Conservation (phyloP, 371 early-diverging fungal genomes). For the Entomophthora muscae region DNA sequence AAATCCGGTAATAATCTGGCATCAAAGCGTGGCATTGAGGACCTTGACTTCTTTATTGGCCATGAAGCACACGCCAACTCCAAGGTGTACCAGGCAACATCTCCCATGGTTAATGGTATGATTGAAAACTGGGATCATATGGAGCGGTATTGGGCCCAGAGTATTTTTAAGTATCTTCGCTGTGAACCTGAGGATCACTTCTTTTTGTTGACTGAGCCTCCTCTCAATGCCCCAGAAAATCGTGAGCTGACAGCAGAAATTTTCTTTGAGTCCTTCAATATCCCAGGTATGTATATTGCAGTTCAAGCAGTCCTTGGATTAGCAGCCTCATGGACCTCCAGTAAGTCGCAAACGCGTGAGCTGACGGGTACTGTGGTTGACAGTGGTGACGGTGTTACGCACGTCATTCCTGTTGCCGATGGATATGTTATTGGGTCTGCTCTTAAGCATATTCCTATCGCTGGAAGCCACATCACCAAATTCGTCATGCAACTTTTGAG, state of each 20-base stretch:
- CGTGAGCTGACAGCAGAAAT: slow-evolving; percentile 88
- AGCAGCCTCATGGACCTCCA: slow-evolving; percentile 77
- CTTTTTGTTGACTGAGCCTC: slow-evolving; percentile 87
- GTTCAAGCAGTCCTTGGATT: slow-evolving; percentile 85
- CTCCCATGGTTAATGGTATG: slow-evolving; percentile 80
- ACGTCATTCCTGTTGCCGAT: slow-evolving; percentile 96
- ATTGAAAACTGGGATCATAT: slow-evolving; percentile 88
- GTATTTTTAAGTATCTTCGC: slow-evolving; percentile 88
- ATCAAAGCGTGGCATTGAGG: slow-evolving; percentile 91
- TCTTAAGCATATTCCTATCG: slow-evolving; percentile 95
- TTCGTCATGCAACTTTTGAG: slow-evolving; percentile 92
- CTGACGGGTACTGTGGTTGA: slow-evolving; percentile 96
- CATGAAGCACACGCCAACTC: slow-evolving; percentile 84
- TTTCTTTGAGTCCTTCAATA: slow-evolving; percentile 82
- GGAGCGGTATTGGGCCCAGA: slow-evolving; percentile 91
- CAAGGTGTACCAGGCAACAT: slow-evolving; percentile 65
- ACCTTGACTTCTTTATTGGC: slow-evolving; percentile 93
- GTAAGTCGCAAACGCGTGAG: slow-evolving; percentile 53
- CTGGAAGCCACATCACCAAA: slow-evolving; percentile 89
- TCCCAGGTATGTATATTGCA: slow-evolving; percentile 78
- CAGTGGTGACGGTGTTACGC: slow-evolving; percentile 96
- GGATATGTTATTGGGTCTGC: slow-evolving; percentile 94
- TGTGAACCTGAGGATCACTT: slow-evolving; percentile 97
- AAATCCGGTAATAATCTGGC: slow-evolving; percentile 49
- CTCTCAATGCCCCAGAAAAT: slow-evolving; percentile 80